Base-by-base conservation (phyloP, 164 flowering plant genomes). In the Annona cherimola region DNA sequence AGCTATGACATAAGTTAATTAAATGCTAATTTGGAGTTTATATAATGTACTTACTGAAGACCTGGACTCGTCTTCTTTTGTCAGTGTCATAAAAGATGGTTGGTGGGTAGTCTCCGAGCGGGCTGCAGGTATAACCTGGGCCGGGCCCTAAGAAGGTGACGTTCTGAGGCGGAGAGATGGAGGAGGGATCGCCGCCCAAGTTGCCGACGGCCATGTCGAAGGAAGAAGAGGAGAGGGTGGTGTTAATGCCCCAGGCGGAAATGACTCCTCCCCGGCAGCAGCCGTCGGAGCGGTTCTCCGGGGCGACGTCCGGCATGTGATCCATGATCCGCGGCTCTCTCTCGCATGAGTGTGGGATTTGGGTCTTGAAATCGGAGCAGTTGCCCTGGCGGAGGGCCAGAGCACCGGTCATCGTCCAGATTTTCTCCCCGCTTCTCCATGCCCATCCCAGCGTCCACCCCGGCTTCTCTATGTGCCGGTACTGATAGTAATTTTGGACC, bases 381-480 rank as follows among this genome's bases (percentile, higher is more conserved):
- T 86, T 77, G 9, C 94, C 91, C 74, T 79, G 85, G 8, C 74
- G 69, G 19, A 80, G 79, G 18, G 89, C 90, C 61, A 85, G 71
- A 44, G 93, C 93, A 67, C 91, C 94, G 46, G 71, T 63, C 82
- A 84, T 86, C 45, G 90, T 76, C 85, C 77, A 81, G 70, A 89
- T 87, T 3, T 85, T 73, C 74, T 89, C 94, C 14, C 73, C 66
- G 1, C 46, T 50, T 1, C 82, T 54, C 94, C 94, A 89, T 54
- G 76, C 73, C 90, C 90, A 87, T 16, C 89, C 88, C 8, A 86
- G 70, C 59, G 75, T 70, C 94, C 94, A 87, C 4, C 90, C 94
- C 1, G 87, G 90, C 43, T 75, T 70, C 63, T 81, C 90, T 9
- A 89, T 78, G 26, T 86, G 91, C 4, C 88, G 86, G 69, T 83